Percentiles rank a stretch among this genome's conserved stretches.
Evolutionary conservation across 1,139 yeast species (phyloP).

Genomic region (Geotrichum histeridarum): DNA sequence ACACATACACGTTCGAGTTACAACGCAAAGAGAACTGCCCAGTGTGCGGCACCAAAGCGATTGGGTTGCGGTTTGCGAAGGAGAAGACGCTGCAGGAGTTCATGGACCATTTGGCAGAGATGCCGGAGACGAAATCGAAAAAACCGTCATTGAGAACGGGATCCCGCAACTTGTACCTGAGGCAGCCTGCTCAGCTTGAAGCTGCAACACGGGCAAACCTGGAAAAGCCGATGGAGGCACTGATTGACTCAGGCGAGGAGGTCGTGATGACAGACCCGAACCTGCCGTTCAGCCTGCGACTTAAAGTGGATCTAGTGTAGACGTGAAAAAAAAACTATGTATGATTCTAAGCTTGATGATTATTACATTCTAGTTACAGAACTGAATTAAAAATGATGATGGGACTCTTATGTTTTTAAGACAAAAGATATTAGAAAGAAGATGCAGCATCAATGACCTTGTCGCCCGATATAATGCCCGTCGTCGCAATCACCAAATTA

Average conservation of each 20-base stretch:
- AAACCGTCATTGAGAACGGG: constrained; percentile 51
- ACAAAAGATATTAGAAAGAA: background rate
- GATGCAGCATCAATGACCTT: constrained; percentile 37
- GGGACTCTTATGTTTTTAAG: background rate
- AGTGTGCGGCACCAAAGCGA: constrained; percentile 60
- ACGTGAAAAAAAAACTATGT: background rate
- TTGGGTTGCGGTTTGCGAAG: constrained; percentile 35
- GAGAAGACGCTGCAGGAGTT: constrained; percentile 49
- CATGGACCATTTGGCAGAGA: constrained; percentile 39
- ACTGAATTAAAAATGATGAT: background rate
- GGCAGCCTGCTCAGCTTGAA: constrained; percentile 50
- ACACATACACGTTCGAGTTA: constrained; percentile 65
- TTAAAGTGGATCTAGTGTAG: constrained; percentile 27
- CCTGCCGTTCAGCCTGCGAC: constrained; percentile 45
- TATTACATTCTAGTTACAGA: background rate
- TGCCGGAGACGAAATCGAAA: constrained; percentile 42
- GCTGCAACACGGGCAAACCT: constrained; percentile 49
- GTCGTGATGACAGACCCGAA: constrained; percentile 54
- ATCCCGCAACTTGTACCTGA: constrained; percentile 45
- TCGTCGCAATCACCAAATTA: constrained; percentile 50
- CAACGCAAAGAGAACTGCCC: constrained; percentile 60
- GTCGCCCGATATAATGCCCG: constrained; percentile 51
- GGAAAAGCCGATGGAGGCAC: constrained; percentile 35
- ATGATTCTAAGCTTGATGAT: background rate
- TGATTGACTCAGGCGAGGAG: constrained; percentile 47